Evolutionary conservation across 495 filamentous ascomycete species (phyloP), one percentile per base, ranked within the genome.

Genomic region (Niebla homalea): DNA sequence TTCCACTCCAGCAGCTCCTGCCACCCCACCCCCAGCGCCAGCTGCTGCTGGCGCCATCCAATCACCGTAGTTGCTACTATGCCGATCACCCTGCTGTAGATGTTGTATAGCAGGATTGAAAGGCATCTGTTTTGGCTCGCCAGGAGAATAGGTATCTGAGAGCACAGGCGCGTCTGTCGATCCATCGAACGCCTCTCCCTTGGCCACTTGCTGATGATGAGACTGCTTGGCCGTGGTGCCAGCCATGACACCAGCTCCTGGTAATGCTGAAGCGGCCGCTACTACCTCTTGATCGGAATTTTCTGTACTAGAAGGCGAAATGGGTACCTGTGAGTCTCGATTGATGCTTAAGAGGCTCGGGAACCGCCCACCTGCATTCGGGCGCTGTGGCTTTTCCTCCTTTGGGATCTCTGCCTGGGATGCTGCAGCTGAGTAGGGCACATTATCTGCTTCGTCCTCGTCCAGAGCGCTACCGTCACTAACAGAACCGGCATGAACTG

Each of bases 311-410:
- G 83, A 82, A 43, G 83, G 80, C 43, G 85, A 86, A 51, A 80
- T 65, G 53, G 85, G 79, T 54, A 77, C 81, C 60, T 85, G 83
- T 73, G 85, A 77, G 70, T 83, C 75, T 67, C 85, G 78, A 58
- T 85, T 80, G 58, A 94, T 76, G 61, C 87, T 78, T 47, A 93
- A 64, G 66, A 92, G 85, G 64, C 82, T 87, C 58, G 89, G 88
- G 67, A 95, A 95, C 55, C 87, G 80, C 66, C 89, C 88, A 73
- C 88, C 89, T 74, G 84, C 77, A 64, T 81, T 78, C 48, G 82
- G 82, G 56, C 87, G 83, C 58, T 73, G 58, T 55, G 45, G 56
- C 52, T 67, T 65, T 32, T 61, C 52, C 37, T 78, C 77, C 56
- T 69, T 66, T 36, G 65, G 66, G 35, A 56, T 64, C 29, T 67